Evolutionary conservation across 345 rosid genomes (phyloP).

Genomic region (Brassica nigra): DNA sequence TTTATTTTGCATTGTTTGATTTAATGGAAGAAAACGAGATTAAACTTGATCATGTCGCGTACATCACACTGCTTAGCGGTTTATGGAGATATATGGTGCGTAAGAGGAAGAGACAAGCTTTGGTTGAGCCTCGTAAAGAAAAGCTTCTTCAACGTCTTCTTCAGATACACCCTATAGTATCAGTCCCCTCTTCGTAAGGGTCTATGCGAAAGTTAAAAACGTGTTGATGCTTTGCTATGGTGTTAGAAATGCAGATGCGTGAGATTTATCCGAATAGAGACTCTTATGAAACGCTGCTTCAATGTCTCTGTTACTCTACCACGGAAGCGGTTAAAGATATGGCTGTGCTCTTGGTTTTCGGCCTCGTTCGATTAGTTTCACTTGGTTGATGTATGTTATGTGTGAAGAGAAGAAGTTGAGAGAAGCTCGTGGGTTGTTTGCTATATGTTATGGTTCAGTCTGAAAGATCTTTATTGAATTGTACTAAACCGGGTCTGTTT

Average conservation of each 20-base stretch:
- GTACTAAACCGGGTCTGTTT: conserved; percentile 26
- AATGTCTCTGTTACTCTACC: conserved; percentile 48
- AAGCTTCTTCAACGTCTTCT: conserved; percentile 51
- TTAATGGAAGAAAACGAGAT: conserved; percentile 53
- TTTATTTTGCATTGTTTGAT: conserved; percentile 37
- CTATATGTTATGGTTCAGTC: conserved; percentile 41
- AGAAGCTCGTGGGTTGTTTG: conserved; percentile 48
- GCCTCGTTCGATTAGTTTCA: conserved; percentile 31
- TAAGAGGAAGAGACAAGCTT: conserved; percentile 31
- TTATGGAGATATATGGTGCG: conserved; percentile 44
- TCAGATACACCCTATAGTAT: conserved; percentile 31
- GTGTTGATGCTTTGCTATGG: conserved; percentile 48
- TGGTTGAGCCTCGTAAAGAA: conserved; percentile 37
- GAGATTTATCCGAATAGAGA: conserved; percentile 50
- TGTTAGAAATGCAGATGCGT: conserved; percentile 52
- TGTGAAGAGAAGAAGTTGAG: conserved; percentile 50
- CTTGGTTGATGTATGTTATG: conserved; percentile 53
- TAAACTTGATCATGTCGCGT: conserved; percentile 43
- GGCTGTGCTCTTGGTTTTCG: conserved; percentile 41
- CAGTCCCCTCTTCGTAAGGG: conserved; percentile 49
- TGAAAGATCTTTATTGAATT: conserved; percentile 40
- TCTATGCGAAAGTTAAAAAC: conserved; percentile 52
- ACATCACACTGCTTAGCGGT: conserved; percentile 53
- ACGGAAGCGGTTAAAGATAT: conserved; percentile 57
- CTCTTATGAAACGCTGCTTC: conserved; percentile 50